phyloP scores from a whole-genome alignment of 2,329 filamentous ascomycete genomes.

The Cladosporium sp. region DNA sequence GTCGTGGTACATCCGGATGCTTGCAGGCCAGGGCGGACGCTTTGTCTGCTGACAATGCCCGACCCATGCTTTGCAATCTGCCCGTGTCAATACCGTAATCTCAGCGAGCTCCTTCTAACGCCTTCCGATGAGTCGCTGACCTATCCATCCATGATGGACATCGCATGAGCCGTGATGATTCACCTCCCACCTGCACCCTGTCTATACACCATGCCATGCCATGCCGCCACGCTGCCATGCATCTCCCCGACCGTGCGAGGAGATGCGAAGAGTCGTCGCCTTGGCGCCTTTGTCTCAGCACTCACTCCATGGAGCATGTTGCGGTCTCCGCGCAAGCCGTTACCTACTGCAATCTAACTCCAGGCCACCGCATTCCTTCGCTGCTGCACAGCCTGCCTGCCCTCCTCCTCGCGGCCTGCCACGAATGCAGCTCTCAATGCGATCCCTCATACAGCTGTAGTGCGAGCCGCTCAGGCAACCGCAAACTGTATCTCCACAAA shows the following conservation, averaged over 20 bases:
- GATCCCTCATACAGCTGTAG: conserved; percentile 4
- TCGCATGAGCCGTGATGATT: not conserved
- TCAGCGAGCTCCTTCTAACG: conserved; percentile 1
- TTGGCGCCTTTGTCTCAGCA: conserved; percentile 16
- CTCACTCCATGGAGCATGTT: not conserved
- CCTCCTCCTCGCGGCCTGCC: conserved; percentile 4
- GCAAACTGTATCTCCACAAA: conserved; percentile 12
- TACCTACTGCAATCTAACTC: conserved; percentile 16
- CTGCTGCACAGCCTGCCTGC: conserved; percentile 18
- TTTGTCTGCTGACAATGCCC: conserved; percentile 13
- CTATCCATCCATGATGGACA: not conserved
- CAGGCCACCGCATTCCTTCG: conserved; percentile 19
- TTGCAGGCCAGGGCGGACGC: not conserved
- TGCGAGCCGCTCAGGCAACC: conserved; percentile 15
- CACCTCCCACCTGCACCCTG: not conserved
- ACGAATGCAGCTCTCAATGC: conserved; percentile 12
- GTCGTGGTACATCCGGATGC: conserved; percentile 5
- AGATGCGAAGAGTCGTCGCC: conserved; percentile 5
- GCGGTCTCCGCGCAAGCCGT: conserved; percentile 13
- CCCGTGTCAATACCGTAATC: conserved; percentile 3
- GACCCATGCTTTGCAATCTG: conserved; percentile 13
- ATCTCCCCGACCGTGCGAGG: conserved; percentile 4
- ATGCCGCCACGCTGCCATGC: conserved; percentile 8
- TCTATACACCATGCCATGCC: not conserved
- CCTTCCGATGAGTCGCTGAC: conserved; percentile 1